phyloP scores from a whole-genome alignment of 345 rosid species.

The Boechera stricta region DNA sequence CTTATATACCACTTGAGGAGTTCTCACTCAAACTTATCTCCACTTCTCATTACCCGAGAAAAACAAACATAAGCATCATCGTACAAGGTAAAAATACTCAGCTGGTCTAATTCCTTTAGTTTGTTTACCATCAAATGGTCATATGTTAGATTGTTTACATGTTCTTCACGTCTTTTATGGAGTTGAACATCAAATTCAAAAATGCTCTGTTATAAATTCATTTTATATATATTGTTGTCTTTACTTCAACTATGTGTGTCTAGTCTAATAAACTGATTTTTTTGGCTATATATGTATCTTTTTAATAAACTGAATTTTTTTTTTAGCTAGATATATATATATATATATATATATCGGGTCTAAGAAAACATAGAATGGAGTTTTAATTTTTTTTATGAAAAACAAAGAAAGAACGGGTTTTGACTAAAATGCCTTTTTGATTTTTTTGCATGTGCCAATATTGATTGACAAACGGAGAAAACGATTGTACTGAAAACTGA shows the following conservation, averaged over 20 bases:
- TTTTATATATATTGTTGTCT: background rate
- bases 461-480: background rate
- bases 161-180: background rate
- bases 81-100: background rate
- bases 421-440: background rate
- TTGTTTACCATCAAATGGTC: background rate
- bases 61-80: background rate
- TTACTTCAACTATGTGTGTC: background rate
- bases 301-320: background rate
- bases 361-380: background rate
- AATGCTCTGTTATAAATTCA: background rate
- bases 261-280: background rate
- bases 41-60: background rate
- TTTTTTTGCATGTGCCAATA: background rate
- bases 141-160: background rate
- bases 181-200: background rate
- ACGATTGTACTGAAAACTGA: background rate
- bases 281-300: background rate
- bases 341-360: too few species aligned
- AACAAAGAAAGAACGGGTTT: background rate
- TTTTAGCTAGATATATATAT: background rate
- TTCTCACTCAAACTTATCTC: background rate
- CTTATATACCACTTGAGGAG: background rate
- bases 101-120: background rate
- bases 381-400: background rate